Evolutionary conservation across 169 alveolate genomes (phyloP), one percentile per base, ranked within the genome.

Genomic region (Miamiensis avidus): DNA sequence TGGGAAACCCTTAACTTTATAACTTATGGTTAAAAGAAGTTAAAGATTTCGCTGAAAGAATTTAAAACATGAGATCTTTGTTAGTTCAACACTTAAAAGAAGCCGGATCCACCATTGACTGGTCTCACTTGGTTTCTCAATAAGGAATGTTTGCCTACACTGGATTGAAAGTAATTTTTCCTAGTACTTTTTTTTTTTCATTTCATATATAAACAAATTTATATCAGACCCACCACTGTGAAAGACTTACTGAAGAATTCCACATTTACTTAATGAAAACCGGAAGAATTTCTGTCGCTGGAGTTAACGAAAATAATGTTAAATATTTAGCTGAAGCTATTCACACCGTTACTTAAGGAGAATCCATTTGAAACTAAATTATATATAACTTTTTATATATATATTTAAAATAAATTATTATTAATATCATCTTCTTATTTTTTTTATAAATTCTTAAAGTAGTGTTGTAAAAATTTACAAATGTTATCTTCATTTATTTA

Each of bases 241-340:
- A 90, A 1, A 91, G 90, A 75, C 82, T 95, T 29, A 88, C 75
- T 64, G 74, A 89, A 28, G 89, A 93, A 65, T 86, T 84, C 75
- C 95, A 93, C 79, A 87, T 95, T 49, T 95, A 95, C 72, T 72
- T 87, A 75, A 75, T 91, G 29, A 82, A 84, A 1, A 85, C 85
- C 72, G 97, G 97, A 65, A 93, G 97, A 91, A 92, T 93, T 65
- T 84, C 94, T 34, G 75, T 95, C 73, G 94, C 98, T 31, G 99
- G 99, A 25, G 82, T 97, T 31, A 97, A 95, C 86, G 75, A 93
- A 74, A 33, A 84, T 65, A 97, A 97, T 89, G 83, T 97, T 34
- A 95, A 91, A 28, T 96, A 94, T 89, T 95, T 97, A 33, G 97
- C 96, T 75, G 93, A 91, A 31, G 96, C 98, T 31, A 91, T 97